phyloP scores from a whole-genome alignment of 352 stramenopile genomes.

The Blastocystis sp. region DNA sequence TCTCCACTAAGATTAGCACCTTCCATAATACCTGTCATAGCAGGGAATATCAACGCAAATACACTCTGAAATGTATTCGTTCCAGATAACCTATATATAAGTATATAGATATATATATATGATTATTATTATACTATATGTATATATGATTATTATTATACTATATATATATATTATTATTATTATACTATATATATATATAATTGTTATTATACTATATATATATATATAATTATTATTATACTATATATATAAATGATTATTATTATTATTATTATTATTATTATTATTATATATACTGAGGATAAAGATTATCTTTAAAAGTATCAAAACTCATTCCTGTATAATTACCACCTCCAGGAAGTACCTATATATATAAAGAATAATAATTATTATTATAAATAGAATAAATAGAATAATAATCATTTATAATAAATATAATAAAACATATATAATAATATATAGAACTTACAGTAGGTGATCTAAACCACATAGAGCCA shows the following conservation, averaged over 20 bases:
- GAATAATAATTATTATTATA: conserved; percentile 42
- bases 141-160: conserved; percentile 46
- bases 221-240: too few relatives aligned
- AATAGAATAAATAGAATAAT: conserved; percentile 44
- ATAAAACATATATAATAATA: conserved; percentile 44
- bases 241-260: too few relatives aligned
- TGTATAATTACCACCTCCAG: conserved; percentile 48
- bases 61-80: conserved; percentile 15
- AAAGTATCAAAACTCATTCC: conserved; percentile 47
- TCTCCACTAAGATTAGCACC: conserved; percentile 58
- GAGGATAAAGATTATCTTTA: conserved; percentile 7
- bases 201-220: too few relatives aligned
- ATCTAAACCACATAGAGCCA: conserved; percentile 38
- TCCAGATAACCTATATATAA: not conserved
- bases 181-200: too few relatives aligned
- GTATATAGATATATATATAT: conserved; percentile 14
- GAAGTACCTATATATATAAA: conserved; percentile 43
- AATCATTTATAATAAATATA: conserved; percentile 45
- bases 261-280: too few relatives aligned
- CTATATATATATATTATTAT: too few relatives aligned
- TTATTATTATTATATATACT: too few relatives aligned
- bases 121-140: conserved; percentile 18
- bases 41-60: conserved; percentile 53
- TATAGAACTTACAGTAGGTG: conserved; percentile 7
- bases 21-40: conserved; percentile 60